Conservation (phyloP, 2,329 filamentous ascomycete genomes). For the Fusarium luffae region DNA sequence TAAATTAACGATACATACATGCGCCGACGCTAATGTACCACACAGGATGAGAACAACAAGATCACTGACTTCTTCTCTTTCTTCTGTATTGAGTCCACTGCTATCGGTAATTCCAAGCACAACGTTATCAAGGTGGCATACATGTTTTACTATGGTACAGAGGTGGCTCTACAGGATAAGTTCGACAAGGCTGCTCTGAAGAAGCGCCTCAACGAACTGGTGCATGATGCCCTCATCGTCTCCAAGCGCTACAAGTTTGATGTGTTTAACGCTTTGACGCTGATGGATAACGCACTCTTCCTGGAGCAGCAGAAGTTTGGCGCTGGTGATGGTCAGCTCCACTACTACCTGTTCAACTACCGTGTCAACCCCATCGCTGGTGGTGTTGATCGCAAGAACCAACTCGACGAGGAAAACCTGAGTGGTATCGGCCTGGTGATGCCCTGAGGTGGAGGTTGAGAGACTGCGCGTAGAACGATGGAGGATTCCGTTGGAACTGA, state of each 20-base stretch:
- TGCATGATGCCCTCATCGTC: conserved; percentile 87
- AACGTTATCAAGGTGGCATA: conserved; percentile 88
- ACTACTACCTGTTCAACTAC: conserved; percentile 99
- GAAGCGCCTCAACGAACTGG: conserved; percentile 80
- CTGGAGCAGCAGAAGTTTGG: conserved; percentile 95
- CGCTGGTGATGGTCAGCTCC: conserved; percentile 90
- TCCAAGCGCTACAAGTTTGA: conserved; percentile 89
- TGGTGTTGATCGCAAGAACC: conserved; percentile 83
- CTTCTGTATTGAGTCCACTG: conserved; percentile 92
- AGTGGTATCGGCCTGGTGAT: conserved; percentile 93
- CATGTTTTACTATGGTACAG: conserved; percentile 95
- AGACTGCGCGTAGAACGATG: not conserved
- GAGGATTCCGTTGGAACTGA: conserved; percentile 2
- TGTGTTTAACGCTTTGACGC: conserved; percentile 94
- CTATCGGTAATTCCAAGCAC: conserved; percentile 85
- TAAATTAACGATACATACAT: not conserved
- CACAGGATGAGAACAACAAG: conserved; percentile 71
- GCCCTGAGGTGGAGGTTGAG: conserved; percentile 49
- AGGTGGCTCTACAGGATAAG: conserved; percentile 74
- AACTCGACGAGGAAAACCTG: conserved; percentile 78
- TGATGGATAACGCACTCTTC: conserved; percentile 95
- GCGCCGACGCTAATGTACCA: not conserved
- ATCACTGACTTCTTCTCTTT: conserved; percentile 98
- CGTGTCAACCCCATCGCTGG: conserved; percentile 85
- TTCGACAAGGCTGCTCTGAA: conserved; percentile 71